A percentile compares a stretch with the other conserved stretches of the same genome.
phyloP scores from a whole-genome alignment of 2,329 filamentous ascomycete species.

The Epichloe uncinata region DNA sequence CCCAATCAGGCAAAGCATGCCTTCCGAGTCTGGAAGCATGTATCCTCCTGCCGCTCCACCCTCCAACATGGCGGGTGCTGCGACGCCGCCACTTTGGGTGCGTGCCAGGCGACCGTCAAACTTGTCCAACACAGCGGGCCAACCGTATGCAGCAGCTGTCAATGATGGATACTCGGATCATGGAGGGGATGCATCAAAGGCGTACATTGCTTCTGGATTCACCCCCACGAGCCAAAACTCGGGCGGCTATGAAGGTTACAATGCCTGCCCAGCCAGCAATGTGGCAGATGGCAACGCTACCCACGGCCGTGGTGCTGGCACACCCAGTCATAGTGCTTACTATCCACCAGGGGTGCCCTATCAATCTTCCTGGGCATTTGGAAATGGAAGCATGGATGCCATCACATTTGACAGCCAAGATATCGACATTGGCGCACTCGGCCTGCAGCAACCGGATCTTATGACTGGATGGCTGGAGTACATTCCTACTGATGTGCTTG shows the following conservation, averaged over 20 bases:
- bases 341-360: slow-evolving; percentile 17
- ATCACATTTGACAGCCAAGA: slow-evolving; percentile 69
- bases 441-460: slow-evolving; percentile 45
- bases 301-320: not conserved
- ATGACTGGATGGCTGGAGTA: slow-evolving; percentile 63
- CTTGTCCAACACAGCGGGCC: no score
- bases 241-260: slow-evolving; percentile 29
- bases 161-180: slow-evolving; percentile 15
- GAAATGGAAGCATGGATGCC: slow-evolving; percentile 26
- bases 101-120: slow-evolving; percentile 14
- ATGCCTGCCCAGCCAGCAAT: slow-evolving; percentile 28
- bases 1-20: slow-evolving; percentile 42
- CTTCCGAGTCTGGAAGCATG: slow-evolving; percentile 30
- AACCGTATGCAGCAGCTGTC: slow-evolving; percentile 14
- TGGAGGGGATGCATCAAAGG: slow-evolving; percentile 21
- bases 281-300: slow-evolving; percentile 19
- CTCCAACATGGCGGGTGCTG: slow-evolving; percentile 32
- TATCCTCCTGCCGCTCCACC: slow-evolving; percentile 37
- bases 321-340: slow-evolving; percentile 10
- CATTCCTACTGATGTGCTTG: slow-evolving; percentile 51
- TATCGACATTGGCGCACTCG: slow-evolving; percentile 58
- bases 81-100: slow-evolving; percentile 26
- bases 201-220: slow-evolving; percentile 22
- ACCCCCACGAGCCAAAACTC: slow-evolving; percentile 29
- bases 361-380: slow-evolving; percentile 17